These are phyloP conservation scores for Ceratobasidium sp. DNA, from an alignment of 1,284 basidiomycete species.

Conservation along the genomic window DNA sequence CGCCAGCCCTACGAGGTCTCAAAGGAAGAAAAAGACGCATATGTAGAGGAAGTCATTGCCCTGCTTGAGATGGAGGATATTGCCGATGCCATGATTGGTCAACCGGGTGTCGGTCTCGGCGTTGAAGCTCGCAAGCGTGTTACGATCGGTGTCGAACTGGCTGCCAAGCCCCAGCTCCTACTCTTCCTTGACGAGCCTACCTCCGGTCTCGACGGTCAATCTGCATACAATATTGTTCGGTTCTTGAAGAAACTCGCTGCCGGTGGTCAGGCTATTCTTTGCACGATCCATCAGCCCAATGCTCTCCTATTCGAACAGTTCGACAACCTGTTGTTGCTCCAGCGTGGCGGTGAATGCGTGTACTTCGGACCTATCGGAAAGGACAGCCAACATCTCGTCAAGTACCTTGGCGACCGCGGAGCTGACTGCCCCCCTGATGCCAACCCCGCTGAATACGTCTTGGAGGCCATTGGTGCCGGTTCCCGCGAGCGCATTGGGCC, in stretches of 20 bases:
- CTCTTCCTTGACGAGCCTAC: conserved; percentile 62
- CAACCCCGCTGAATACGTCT: conserved; percentile 58
- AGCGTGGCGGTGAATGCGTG: conserved; percentile 56
- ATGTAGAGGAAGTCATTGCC: conserved; percentile 59
- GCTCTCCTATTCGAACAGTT: conserved; percentile 60
- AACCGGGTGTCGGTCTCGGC: conserved; percentile 57
- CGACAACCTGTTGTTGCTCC: conserved; percentile 57
- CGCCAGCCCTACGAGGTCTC: conserved; percentile 58
- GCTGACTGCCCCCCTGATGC: conserved; percentile 56
- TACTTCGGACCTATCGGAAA: conserved; percentile 62
- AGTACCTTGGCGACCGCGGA: conserved; percentile 60
- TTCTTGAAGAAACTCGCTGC: conserved; percentile 69
- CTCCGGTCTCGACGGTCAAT: conserved; percentile 61
- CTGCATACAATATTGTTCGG: conserved; percentile 60
- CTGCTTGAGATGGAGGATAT: conserved; percentile 57
- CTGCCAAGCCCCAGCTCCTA: conserved; percentile 61
- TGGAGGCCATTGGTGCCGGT: conserved; percentile 73
- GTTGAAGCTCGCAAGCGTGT: conserved; percentile 61
- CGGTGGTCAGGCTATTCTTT: conserved; percentile 70
- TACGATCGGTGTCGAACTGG: conserved; percentile 64
- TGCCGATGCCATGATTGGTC: conserved; percentile 55
- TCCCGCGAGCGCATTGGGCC: conserved; percentile 65
- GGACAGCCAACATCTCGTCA: conserved; percentile 56
- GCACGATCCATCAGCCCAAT: conserved; percentile 59
- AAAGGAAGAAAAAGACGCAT: conserved; percentile 58